Evolutionary conservation across 2,329 filamentous ascomycete species (phyloP).

Genomic region (Botrytis pseudocinerea): DNA sequence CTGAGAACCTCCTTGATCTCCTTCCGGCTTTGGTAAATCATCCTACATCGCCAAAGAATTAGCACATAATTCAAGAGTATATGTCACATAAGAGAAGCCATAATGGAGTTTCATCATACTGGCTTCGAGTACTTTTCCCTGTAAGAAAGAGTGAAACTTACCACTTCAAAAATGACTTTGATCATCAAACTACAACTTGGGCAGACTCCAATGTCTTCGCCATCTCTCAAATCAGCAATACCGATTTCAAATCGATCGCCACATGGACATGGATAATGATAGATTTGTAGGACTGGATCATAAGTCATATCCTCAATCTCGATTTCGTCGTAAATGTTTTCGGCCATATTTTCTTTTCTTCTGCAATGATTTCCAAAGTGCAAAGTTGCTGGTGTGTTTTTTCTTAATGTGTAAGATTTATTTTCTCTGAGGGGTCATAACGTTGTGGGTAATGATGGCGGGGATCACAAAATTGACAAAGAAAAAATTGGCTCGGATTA

Average conservation of each 20-base stretch:
- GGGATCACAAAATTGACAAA: conserved; percentile 7
- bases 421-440: neutral
- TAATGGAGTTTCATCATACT: neutral
- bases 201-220: conserved; percentile 93
- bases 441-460: neutral
- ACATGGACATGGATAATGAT: conserved; percentile 95
- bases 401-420: neutral
- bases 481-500: conserved; percentile 14
- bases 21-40: conserved; percentile 50
- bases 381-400: neutral
- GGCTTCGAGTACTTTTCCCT: neutral
- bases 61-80: conserved; percentile 15
- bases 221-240: conserved; percentile 80
- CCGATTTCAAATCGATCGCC: conserved; percentile 94
- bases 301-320: conserved; percentile 99
- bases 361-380: neutral
- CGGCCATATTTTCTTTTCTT: conserved; percentile 5
- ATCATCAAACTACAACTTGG: conserved; percentile 98
- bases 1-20: conserved; percentile 26
- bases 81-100: neutral
- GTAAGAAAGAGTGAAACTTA: conserved; percentile 45
- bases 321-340: conserved; percentile 92
- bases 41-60: conserved; percentile 43
- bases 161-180: conserved; percentile 84
- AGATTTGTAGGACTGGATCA: conserved; percentile 78